These are phyloP conservation scores for Lactuca sativa DNA, from an alignment of 129 eudicot species.

Conservation along the genomic window DNA sequence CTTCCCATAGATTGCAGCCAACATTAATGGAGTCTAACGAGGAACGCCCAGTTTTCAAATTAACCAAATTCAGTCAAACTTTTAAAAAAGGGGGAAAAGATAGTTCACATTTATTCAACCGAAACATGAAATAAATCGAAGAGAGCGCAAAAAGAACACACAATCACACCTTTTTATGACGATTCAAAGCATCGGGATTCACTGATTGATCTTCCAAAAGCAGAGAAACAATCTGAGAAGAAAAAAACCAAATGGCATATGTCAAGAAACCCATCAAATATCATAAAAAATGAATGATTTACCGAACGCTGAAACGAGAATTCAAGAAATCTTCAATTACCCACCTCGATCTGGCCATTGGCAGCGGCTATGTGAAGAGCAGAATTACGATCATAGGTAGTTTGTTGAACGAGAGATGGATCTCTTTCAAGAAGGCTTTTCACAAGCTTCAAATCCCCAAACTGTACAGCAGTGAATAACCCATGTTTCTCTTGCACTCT, in stretches of 20 bases:
- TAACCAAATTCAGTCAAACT: constrained; percentile 9
- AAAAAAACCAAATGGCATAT: not conserved
- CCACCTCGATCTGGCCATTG: constrained; percentile 80
- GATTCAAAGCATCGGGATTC: constrained; percentile 56
- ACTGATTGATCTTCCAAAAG: constrained; percentile 54
- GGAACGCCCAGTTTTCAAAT: constrained; percentile 3
- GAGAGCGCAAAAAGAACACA: not conserved
- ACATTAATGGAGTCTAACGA: constrained; percentile 78
- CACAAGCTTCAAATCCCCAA: constrained; percentile 56
- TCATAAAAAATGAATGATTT: constrained; percentile 4
- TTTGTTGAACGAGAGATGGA: constrained; percentile 40
- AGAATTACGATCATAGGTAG: constrained; percentile 51
- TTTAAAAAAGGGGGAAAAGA: constrained; percentile 8
- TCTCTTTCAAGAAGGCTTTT: constrained; percentile 44
- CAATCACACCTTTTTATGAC: constrained; percentile 61
- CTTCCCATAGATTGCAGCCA: constrained; percentile 88
- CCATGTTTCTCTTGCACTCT: constrained; percentile 45
- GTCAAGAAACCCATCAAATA: constrained; percentile 12
- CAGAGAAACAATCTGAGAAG: constrained; percentile 56
- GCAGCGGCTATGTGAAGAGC: constrained; percentile 85
- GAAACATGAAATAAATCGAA: not conserved
- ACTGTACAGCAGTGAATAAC: constrained; percentile 57
- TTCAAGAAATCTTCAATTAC: constrained; percentile 10
- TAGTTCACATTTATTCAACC: constrained; percentile 2
- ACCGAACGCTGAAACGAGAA: not conserved